Conservation (phyloP, 1,284 basidiomycete genomes). For the Ceratobasidium theobromae region DNA sequence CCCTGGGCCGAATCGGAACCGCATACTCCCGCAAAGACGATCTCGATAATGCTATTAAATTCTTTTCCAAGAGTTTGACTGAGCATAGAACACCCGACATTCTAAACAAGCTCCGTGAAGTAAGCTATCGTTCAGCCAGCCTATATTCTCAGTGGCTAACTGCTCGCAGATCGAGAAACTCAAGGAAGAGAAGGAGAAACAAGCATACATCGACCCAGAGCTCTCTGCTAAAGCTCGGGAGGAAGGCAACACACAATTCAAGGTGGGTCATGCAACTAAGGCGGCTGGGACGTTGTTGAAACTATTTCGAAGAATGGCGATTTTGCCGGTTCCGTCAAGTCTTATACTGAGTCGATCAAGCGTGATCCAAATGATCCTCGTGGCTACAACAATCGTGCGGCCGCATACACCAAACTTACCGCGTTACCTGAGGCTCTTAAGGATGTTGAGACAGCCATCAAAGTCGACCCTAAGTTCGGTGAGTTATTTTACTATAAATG, state of each 20-base stretch:
- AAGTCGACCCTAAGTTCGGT: conserved; percentile 85
- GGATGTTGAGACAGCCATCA: conserved; percentile 92
- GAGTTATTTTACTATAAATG: conserved; percentile 39
- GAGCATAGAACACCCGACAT: conserved; percentile 97
- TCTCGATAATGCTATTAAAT: conserved; percentile 78
- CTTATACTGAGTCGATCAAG: conserved; percentile 96
- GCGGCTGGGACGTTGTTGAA: not conserved
- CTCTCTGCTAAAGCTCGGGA: conserved; percentile 84
- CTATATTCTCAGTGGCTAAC: not conserved
- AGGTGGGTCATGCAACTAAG: conserved; percentile 46
- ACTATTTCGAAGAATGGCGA: conserved; percentile 57
- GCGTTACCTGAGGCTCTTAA: conserved; percentile 96
- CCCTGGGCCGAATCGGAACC: conserved; percentile 86
- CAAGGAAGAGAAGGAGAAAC: conserved; percentile 74
- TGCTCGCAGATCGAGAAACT: conserved; percentile 63
- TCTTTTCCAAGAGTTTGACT: conserved; percentile 87
- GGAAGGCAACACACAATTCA: conserved; percentile 92
- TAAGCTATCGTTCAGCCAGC: conserved; percentile 26
- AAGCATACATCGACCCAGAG: conserved; percentile 88
- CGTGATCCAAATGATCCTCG: conserved; percentile 87
- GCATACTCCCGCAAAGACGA: conserved; percentile 86
- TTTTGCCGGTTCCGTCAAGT: conserved; percentile 89
- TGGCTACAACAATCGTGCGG: conserved; percentile 96
- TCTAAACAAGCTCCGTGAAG: conserved; percentile 84
- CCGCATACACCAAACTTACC: conserved; percentile 93